Evolutionary conservation across 1,139 yeast genomes (phyloP).

Genomic region (Hyphopichia burtonii): DNA sequence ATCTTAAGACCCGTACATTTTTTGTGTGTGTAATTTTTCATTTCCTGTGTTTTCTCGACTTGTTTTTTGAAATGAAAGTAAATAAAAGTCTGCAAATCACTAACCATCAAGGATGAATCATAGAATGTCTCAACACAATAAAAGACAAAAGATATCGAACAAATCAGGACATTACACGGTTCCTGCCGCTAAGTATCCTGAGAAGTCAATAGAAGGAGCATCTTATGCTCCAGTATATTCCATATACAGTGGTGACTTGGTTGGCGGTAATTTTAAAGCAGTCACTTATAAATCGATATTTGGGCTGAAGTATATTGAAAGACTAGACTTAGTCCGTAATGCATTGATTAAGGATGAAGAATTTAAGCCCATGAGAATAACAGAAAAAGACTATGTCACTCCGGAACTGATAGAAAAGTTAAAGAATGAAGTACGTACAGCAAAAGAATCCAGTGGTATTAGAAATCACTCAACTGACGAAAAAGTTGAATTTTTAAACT

Average conservation of each 20-base stretch:
- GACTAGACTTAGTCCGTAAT: conserved; percentile 31
- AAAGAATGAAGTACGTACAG: conserved; percentile 4
- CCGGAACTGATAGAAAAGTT: conserved; percentile 12
- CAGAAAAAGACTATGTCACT: conserved; percentile 18
- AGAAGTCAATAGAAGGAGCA: conserved; percentile 29
- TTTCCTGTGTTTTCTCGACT: too few relatives aligned
- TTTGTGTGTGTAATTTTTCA: too few relatives aligned
- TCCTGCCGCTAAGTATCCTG: conserved; percentile 30
- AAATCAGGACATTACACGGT: conserved; percentile 6
- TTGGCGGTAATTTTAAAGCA: conserved; percentile 45
- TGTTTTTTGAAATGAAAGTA: too few relatives aligned
- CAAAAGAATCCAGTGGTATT: conserved; percentile 1
- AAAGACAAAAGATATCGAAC: conserved; percentile 11
- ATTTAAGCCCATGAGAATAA: conserved; percentile 19
- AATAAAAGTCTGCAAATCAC: background rate
- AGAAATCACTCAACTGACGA: conserved; percentile 4
- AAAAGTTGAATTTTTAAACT: conserved; percentile 6
- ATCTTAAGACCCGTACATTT: background rate
- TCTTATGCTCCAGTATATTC: conserved; percentile 37
- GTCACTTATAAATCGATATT: conserved; percentile 44
- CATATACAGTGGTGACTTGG: conserved; percentile 42
- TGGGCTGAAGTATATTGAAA: conserved; percentile 39
- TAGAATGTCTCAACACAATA: conserved; percentile 1
- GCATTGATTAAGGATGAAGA: conserved; percentile 12
- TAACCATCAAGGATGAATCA: background rate